Conservation (phyloP, 805 yeast genomes). For the Nakazawaea laoshanensis region DNA sequence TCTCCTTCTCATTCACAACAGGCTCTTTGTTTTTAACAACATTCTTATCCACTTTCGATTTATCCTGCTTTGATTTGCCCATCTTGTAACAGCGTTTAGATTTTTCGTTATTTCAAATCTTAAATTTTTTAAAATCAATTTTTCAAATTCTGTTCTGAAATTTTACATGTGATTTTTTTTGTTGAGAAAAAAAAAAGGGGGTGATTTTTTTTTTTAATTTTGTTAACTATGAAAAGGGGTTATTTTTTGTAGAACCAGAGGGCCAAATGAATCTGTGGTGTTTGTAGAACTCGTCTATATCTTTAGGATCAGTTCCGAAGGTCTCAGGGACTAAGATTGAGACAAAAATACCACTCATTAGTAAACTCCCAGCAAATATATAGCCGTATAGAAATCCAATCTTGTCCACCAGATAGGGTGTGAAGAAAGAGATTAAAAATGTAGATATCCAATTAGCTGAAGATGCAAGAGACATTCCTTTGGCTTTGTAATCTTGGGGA, state of each 20-base stretch:
- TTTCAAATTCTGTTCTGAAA: no score
- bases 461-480: conserved; percentile 46
- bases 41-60: conserved; percentile 1
- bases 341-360: conserved; percentile 17
- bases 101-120: no score
- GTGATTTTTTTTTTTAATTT: no score
- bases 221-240: no score
- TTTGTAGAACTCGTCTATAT: conserved; percentile 14
- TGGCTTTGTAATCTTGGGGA: conserved; percentile 52
- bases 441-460: conserved; percentile 59
- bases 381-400: conserved; percentile 66
- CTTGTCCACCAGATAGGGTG: conserved; percentile 54
- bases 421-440: conserved; percentile 55
- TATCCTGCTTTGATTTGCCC: background rate
- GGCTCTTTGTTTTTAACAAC: background rate
- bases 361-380: conserved; percentile 29
- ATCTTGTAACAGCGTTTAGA: no score
- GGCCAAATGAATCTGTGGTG: no score
- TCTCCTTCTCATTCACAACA: conserved; percentile 35
- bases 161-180: no score
- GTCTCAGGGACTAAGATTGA: conserved; percentile 25
- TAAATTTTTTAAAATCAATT: no score
- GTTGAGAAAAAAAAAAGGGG: no score
- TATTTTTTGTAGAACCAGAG: no score
- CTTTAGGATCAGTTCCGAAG: conserved; percentile 14